Evolutionary conservation across 1,139 yeast species (phyloP).

Genomic region (Geotrichum aggregatum): DNA sequence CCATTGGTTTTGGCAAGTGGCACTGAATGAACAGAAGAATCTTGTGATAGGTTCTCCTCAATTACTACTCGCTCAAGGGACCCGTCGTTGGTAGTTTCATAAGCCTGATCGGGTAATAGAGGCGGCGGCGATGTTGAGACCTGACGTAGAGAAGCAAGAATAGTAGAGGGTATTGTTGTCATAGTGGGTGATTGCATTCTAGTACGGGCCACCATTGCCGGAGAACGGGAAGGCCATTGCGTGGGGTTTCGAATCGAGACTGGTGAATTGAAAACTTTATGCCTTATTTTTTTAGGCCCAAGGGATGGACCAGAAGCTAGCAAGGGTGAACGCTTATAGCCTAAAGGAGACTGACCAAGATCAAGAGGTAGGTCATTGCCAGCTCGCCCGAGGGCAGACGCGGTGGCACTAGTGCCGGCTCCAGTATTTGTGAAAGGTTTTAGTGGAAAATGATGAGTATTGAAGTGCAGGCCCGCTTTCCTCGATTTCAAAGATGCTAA

Average conservation of each 20-base stretch:
- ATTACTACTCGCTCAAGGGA: background rate
- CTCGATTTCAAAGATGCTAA: background rate
- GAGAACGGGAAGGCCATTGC: no score
- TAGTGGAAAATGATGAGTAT: no score
- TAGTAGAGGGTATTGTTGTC: background rate
- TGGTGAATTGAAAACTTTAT: background rate
- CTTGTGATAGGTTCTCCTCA: conserved; percentile 1
- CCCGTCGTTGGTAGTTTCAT: background rate
- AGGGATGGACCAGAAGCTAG: background rate
- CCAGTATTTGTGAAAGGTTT: no score
- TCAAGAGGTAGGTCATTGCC: background rate
- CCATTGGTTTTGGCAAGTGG: conserved; percentile 1
- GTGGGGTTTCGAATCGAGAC: no score
- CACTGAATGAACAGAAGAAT: background rate
- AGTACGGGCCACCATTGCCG: no score
- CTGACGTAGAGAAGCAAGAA: background rate
- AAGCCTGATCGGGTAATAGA: conserved; percentile 5
- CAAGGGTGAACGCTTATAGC: background rate
- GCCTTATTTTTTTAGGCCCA: background rate
- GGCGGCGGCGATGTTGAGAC: conserved; percentile 16
- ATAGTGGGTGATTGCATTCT: no score
- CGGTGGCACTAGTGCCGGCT: no score
- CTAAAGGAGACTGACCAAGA: background rate
- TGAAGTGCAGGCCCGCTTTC: no score
- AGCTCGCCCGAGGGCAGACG: background rate